phyloP scores from a whole-genome alignment of 768 basidiomycete genomes.

The Ephemerocybe angulata region DNA sequence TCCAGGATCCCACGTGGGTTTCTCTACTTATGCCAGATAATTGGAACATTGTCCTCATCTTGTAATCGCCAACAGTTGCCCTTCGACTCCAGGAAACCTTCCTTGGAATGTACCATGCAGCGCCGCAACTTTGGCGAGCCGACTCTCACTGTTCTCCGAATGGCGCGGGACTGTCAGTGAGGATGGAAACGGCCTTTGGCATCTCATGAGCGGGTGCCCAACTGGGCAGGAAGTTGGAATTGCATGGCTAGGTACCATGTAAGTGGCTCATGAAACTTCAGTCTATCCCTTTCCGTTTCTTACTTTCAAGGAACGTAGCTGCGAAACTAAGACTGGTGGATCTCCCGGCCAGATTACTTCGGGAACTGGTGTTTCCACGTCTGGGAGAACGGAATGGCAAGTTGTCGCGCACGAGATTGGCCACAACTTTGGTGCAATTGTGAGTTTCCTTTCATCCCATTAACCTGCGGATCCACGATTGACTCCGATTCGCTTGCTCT shows the following conservation, averaged over 20 bases:
- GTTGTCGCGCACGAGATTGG: constrained; percentile 81
- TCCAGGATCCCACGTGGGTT: constrained; percentile 52
- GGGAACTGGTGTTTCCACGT: constrained; percentile 80
- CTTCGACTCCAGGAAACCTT: constrained; percentile 43
- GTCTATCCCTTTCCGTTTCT: constrained; percentile 2
- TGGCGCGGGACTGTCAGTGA: constrained; percentile 74
- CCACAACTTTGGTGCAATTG: constrained; percentile 88
- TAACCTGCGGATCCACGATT: background rate
- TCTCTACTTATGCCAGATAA: background rate
- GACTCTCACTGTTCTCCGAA: constrained; percentile 74
- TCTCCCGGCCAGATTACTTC: constrained; percentile 53
- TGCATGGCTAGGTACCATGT: constrained; percentile 83
- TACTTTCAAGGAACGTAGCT: constrained; percentile 30
- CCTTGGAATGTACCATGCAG: constrained; percentile 81
- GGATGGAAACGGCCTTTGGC: constrained; percentile 84
- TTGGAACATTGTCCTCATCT: background rate
- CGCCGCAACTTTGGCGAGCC: constrained; percentile 53
- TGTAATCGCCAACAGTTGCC: constrained; percentile 46
- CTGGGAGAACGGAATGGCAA: constrained; percentile 76
- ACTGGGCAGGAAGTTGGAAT: constrained; percentile 83
- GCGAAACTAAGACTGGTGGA: constrained; percentile 46
- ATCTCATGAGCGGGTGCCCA: constrained; percentile 81
- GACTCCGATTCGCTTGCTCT: background rate
- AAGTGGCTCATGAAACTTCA: constrained; percentile 19
- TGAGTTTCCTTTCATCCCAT: constrained; percentile 34